phyloP scores from a whole-genome alignment of 2,329 filamentous ascomycete species.

The Diaporthe ampelina region DNA sequence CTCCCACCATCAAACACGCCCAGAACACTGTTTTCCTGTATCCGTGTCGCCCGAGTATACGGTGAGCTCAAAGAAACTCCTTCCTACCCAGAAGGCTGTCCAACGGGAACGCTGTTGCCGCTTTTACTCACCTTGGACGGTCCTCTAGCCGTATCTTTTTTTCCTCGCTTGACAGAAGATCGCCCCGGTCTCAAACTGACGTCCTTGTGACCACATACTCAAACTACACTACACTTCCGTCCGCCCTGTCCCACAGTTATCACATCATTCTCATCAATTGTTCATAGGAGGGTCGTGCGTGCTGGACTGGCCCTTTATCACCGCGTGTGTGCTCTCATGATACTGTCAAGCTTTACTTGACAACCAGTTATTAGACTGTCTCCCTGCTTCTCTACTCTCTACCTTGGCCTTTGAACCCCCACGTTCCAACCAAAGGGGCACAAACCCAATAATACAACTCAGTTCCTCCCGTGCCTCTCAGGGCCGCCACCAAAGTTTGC shows the following conservation, averaged over 20 bases:
- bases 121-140: neutral
- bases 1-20: slow-evolving; percentile 2
- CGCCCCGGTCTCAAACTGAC: slow-evolving; percentile 25
- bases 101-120: neutral
- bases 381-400: neutral
- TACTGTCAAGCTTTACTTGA: slow-evolving; percentile 18
- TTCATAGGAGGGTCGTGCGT: neutral
- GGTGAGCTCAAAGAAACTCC: neutral
- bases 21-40: neutral
- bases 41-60: slow-evolving; percentile 5
- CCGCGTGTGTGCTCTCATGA: neutral
- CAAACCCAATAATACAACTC: slow-evolving; percentile 6
- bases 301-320: neutral
- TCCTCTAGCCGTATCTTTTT: neutral
- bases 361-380: slow-evolving; percentile 41
- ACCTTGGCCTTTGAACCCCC: neutral
- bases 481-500: neutral
- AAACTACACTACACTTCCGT: neutral
- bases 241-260: neutral
- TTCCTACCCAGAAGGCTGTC: slow-evolving; percentile 11
- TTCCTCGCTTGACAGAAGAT: slow-evolving; percentile 8
- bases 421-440: slow-evolving; percentile 3
- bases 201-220: slow-evolving; percentile 33
- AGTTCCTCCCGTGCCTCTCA: neutral
- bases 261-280: neutral